Conservation (phyloP, 2,329 filamentous ascomycete genomes). For the Aphanoascus verrucosus region DNA sequence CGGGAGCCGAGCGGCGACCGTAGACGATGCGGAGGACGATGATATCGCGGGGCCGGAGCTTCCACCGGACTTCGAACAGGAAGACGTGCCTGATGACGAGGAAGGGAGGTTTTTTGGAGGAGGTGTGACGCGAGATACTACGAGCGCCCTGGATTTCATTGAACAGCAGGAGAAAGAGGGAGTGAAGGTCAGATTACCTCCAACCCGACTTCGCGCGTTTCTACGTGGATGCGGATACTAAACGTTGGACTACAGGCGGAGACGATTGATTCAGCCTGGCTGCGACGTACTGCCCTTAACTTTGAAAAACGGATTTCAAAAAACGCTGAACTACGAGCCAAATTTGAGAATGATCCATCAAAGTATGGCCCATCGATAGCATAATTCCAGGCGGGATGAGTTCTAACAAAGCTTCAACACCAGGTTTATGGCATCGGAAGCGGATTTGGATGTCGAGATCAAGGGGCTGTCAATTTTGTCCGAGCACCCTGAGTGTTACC, state of each 20-base stretch:
- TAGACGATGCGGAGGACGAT: constrained; percentile 41
- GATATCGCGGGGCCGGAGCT: constrained; percentile 45
- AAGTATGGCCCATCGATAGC: constrained; percentile 42
- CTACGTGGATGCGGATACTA: constrained; percentile 15
- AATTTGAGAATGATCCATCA: constrained; percentile 66
- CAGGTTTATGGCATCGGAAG: constrained; percentile 69
- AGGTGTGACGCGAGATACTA: constrained; percentile 71
- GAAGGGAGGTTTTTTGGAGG: constrained; percentile 94
- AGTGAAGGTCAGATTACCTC: constrained; percentile 27
- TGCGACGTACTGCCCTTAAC: constrained; percentile 66
- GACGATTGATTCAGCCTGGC: constrained; percentile 73
- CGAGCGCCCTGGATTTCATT: constrained; percentile 77
- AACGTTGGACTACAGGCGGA: constrained; percentile 42
- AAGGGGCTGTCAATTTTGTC: constrained; percentile 76
- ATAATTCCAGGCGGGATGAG: background rate
- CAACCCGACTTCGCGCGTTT: background rate
- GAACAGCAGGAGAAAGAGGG: constrained; percentile 54
- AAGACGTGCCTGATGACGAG: constrained; percentile 61
- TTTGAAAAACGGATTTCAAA: constrained; percentile 87
- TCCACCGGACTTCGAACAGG: constrained; percentile 48
- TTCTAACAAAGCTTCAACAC: constrained; percentile 16
- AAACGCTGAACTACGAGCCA: constrained; percentile 80
- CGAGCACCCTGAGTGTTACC: constrained; percentile 75
- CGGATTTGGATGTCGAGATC: constrained; percentile 79
- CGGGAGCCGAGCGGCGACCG: constrained; percentile 35